phyloP scores from a whole-genome alignment of 2,329 filamentous ascomycete species.

The Phoma sp. region DNA sequence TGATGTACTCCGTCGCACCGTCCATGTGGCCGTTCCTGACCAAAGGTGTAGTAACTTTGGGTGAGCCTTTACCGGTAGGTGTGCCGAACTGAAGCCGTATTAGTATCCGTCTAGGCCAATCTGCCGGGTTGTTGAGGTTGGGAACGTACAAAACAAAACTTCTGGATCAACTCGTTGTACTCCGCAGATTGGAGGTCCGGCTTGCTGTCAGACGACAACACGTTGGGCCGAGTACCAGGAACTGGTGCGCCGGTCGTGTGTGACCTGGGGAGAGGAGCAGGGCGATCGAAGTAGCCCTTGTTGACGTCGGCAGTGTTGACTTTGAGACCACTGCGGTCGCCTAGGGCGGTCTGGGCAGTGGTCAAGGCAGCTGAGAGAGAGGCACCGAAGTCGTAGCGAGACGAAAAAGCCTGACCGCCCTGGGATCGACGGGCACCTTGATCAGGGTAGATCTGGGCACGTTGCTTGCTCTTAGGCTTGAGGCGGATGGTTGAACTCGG shows the following conservation, averaged over 20 bases:
- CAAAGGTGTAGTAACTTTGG: constrained; percentile 38
- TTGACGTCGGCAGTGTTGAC: constrained; percentile 28
- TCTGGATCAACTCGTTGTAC: constrained; percentile 96
- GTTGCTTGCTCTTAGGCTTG: constrained; percentile 70
- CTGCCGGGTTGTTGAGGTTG: constrained; percentile 46
- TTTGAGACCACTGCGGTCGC: constrained; percentile 62
- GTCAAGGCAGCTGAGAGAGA: constrained; percentile 85
- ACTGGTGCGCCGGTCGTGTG: constrained; percentile 40
- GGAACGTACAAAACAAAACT: constrained; percentile 99
- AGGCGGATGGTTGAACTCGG: constrained; percentile 68
- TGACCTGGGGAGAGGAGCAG: constrained; percentile 49
- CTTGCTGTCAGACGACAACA: constrained; percentile 63
- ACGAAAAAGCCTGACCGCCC: constrained; percentile 79
- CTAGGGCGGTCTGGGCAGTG: constrained; percentile 70
- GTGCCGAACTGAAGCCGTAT: constrained; percentile 60
- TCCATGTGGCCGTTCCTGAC: constrained; percentile 36
- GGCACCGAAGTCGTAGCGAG: constrained; percentile 95
- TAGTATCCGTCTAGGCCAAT: constrained; percentile 49
- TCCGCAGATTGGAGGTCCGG: constrained; percentile 82
- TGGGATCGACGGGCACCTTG: constrained; percentile 56
- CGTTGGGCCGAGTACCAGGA: constrained; percentile 59
- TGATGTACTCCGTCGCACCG: constrained; percentile 40
- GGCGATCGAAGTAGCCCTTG: constrained; percentile 48
- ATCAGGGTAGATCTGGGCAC: constrained; percentile 67
- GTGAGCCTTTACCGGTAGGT: constrained; percentile 51